Evolutionary conservation across 129 eudicot species (phyloP), one percentile per base, ranked within the genome.

Genomic region (Tagetes erecta): DNA sequence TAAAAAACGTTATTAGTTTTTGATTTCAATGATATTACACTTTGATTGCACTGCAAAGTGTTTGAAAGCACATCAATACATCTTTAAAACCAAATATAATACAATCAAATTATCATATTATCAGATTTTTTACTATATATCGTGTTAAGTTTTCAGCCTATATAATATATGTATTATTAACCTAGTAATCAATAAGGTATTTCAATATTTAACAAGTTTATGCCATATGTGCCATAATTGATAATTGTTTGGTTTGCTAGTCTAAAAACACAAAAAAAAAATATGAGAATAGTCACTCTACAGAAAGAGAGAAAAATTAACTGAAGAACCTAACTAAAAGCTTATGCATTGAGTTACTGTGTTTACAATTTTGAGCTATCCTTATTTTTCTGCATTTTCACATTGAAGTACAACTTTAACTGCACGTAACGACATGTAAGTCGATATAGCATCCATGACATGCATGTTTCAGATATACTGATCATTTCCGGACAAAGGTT

Each of bases 351-450:
- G 47, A 60, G 81, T 34, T 62, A 70, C 62, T 14, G 35, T 37
- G 27, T 77, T 58, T 69, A 64, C 72, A 72, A 59, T 5, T 53
- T 56, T 59, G 57, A 72, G 76, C 68, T 75, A 65, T 41, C 74
- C 67, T 67, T 20, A 20, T 20, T 20, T 68, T 52, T 76, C 6
- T 41, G 68, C 74, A 67, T 77, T 35, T 69, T 50, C 44, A 79
- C 78, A 65, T 52, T 46, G 53, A 52, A 63, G 69, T 53, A 79
- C 73, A 71, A 72, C 62, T 66, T 41, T 37, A 79, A 64, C 73
- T 45, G 73, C 68, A 79, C 35, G 27, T 20, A 20, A 20, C 27
- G 31, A 71, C 38, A 47, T 53, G 60, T 71, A 72, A 72, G 82
- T 70, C 66, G 31, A 56, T 63, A 35, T 45, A 42, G 67, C 83